Base-by-base conservation (phyloP, 768 basidiomycete species). In the Phaeotremella fagi region DNA sequence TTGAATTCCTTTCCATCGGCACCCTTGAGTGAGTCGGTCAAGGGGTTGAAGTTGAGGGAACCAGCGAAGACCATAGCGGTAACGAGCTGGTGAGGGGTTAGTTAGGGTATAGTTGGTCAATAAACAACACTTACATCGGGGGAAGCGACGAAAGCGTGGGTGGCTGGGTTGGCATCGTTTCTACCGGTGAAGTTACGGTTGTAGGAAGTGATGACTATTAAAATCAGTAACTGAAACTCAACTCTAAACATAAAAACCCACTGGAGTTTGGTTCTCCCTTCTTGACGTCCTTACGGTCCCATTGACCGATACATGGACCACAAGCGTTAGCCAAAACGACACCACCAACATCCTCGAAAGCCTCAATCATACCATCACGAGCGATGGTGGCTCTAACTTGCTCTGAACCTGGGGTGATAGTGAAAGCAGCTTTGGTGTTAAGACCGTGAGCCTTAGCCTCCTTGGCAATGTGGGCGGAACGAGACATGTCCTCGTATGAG, bases 181-280 rank as follows among this genome's bases (percentile, higher is more conserved):
- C 95, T 90, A 53, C 94, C 95, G 63, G 95, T 98, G 80, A 99
- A 99, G 85, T 99, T 99, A 75, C 95, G 92, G 85, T 99, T 99
- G 83, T 99, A 99, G 18, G 92, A 97, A 48, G 94, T 94, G 77
- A 99, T 89, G 80, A 98, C 88, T 90, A 22, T 33, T 22, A 9
- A 22, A 24, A 28, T 28, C 49, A 25, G 23, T 29, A 14, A 25
- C 18, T 36, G 15, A 2, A 28, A 4, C 18, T 22, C 28, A 18
- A n/a, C n/a, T n/a, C n/a, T n/a, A n/a, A n/a, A n/a, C n/a, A n/a
- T n/a, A 12, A 12, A 11, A 5, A 80, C 87, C 43, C 63, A 89
- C 88, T 99, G 41, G 95, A 94, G 83, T 98, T 99, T 66, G 82
- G 79, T 66, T 88, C 89, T 70, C 94, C 95, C 83, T 90, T 98